Evolutionary conservation across 2,329 filamentous ascomycete species (phyloP), one percentile per base, ranked within the genome.

Genomic region (Penicillium psychrosexuale): DNA sequence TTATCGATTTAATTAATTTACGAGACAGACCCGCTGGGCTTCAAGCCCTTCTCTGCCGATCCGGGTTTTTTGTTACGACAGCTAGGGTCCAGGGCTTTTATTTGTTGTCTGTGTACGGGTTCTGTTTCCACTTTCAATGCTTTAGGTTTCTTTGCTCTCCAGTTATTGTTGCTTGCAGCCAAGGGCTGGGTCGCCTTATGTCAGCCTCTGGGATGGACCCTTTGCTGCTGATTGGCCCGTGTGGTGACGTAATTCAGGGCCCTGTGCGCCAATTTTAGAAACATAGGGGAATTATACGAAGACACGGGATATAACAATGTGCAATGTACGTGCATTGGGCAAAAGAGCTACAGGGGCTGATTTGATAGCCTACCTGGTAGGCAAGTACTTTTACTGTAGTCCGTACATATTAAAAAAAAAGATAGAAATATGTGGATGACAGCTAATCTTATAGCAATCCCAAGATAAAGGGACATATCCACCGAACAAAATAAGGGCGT

Each of bases 1-100:
- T 62, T 61, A 62, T 62, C 58, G 55, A 54, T 42, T 52, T 36
- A 47, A 47, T 55, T 53, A 51, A 51, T 51, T 51, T 38, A 33
- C 28, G 17, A 30, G 12, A 42, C 3, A 24, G 33, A 43, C 51
- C 51, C 51, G 39, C 46, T 13, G 33, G 24, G 24, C 36, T 15
- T 28, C 15, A 17, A 45, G 9, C n/a, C 13, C 19, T 24, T 39
- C 3, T 51, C 3, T 51, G 42, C 40, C 40, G 48, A 47, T 47
- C 45, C 51, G 43, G 47, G 19, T 22, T 28, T 27, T 22, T 34
- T 34, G 5, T 33, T 11, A n/a, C n/a, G 13, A 22, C 40, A 30
- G 19, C 27, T 13, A 39, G 27, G 34, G 13, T 40, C 12, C 33
- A 12, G 17, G 22, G 3, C 24, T 30, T n/a, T 33, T 47, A 13